Base-by-base conservation (phyloP, 2,329 filamentous ascomycete genomes). In the Byssoonygena ceratinophila region DNA sequence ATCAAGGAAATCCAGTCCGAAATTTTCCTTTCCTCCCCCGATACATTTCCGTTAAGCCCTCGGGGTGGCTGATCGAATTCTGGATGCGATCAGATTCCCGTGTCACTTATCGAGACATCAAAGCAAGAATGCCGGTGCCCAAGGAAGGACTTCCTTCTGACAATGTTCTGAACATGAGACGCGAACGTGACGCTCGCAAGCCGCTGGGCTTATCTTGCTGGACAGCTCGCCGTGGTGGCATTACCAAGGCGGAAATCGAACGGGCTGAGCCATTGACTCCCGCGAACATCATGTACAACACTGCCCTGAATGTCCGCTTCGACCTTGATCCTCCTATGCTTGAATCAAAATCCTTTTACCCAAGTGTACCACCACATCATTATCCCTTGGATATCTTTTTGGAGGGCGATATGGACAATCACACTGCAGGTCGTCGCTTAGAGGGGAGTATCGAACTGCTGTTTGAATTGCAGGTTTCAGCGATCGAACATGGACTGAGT, bases 1-100 rank as follows among this genome's bases (percentile, higher is more conserved):
- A 43, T 22, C 47, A 59, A 6, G 56, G 55, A 9, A 47, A 44
- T 14, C 53, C 57, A 7, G 50, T 66, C 18, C 57, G 59, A 36
- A 47, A 59, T 46, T 65, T 63, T 46, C 32, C 50, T 1, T 62
- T 65, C 50, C 56, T 66, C 1, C 64, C 63, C 5, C 56, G 60
- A 4, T 63, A 62, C 48, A 65, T 66, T 47, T 59, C 62, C 20
- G 37, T 55, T n/a, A 55, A 56, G 1, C 57, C 60, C 4, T 23
- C 57, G 1, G 61, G 53, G 5, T 66, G 64, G 64, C 55, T 66
- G 1, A 51, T 66, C 34, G 64, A 66, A 49, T 64, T 57, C 53
- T 66, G 64, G 64, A 59, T 60, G 54, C 57, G 63, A 4, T 57
- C 59, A 2, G 64, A 66, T 40, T 39, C 48, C 1, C 59, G 63